phyloP scores from a whole-genome alignment of 2,329 filamentous ascomycete genomes.

The Phyllosticta ampelicida region DNA sequence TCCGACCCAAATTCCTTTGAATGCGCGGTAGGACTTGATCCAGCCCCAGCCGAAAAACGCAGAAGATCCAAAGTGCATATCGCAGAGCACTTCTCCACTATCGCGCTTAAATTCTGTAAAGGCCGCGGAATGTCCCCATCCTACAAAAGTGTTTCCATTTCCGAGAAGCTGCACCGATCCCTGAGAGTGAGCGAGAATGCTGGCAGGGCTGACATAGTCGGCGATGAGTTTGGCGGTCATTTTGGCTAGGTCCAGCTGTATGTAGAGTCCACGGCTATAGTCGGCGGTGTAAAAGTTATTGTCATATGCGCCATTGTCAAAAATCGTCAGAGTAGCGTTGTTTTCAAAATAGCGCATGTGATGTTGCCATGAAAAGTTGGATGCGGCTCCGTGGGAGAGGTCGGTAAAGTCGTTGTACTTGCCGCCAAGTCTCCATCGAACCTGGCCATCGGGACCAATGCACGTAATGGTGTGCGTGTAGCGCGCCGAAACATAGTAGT shows the following conservation, averaged over 20 bases:
- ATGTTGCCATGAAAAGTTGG: slow-evolving; percentile 42
- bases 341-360: slow-evolving; percentile 34
- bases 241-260: slow-evolving; percentile 31
- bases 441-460: slow-evolving; percentile 28
- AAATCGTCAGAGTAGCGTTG: slow-evolving; percentile 26
- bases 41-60: slow-evolving; percentile 12
- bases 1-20: slow-evolving; percentile 19
- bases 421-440: slow-evolving; percentile 45
- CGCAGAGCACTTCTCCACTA: slow-evolving; percentile 28
- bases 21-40: slow-evolving; percentile 23
- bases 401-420: slow-evolving; percentile 33
- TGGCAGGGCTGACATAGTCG: slow-evolving; percentile 29
- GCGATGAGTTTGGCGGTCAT: slow-evolving; percentile 29
- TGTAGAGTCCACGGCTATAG: slow-evolving; percentile 28
- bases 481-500: slow-evolving; percentile 15
- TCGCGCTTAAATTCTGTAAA: slow-evolving; percentile 34
- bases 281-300: slow-evolving; percentile 25
- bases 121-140: slow-evolving; percentile 40
- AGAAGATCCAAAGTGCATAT: slow-evolving; percentile 29
- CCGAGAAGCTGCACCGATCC: slow-evolving; percentile 33
- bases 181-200: slow-evolving; percentile 30
- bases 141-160: slow-evolving; percentile 37
- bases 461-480: slow-evolving; percentile 15
- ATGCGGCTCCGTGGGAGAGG: slow-evolving; percentile 32
- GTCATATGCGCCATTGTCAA: slow-evolving; percentile 25